Percentiles rank a stretch among this genome's conserved stretches.
phyloP scores from a whole-genome alignment of 23 red algal genomes.

The Gracilaria gracilis region DNA sequence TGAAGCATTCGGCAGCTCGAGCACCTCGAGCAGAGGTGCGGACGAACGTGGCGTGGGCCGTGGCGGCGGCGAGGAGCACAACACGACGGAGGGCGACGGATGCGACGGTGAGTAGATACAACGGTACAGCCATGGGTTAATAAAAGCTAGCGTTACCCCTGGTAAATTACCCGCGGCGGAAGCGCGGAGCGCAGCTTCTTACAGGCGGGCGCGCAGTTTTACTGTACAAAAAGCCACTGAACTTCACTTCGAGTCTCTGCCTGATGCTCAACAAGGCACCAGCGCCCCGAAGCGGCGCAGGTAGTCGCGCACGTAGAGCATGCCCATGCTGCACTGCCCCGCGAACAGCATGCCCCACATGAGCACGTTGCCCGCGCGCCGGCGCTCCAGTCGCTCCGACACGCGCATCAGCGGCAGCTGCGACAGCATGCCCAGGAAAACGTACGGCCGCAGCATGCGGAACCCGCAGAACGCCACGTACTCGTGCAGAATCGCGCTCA shows the following conservation, averaged over 20 bases:
- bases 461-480: conserved; percentile 82
- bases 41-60: too few species aligned
- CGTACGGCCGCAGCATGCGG: conserved; percentile 78
- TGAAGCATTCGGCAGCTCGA: neutral
- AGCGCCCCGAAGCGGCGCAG: conserved; percentile 44
- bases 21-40: too few species aligned
- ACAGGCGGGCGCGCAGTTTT: too few species aligned
- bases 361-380: conserved; percentile 84
- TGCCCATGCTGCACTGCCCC: conserved; percentile 74
- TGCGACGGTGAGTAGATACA: too few species aligned
- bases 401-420: conserved; percentile 90
- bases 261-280: conserved; percentile 28
- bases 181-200: too few species aligned
- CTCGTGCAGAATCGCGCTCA: conserved; percentile 88
- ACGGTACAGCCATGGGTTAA: conserved; percentile 29
- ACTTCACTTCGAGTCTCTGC: too few species aligned
- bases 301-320: conserved; percentile 90
- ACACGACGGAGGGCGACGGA: too few species aligned
- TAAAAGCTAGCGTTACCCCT: too few species aligned
- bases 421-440: conserved; percentile 90
- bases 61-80: too few species aligned
- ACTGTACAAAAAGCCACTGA: too few species aligned
- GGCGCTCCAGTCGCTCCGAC: conserved; percentile 54
- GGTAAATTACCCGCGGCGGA: too few species aligned
- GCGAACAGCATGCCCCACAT: conserved; percentile 94